Conservation (phyloP, 2,329 filamentous ascomycete genomes). For the Colletotrichum salicis region DNA sequence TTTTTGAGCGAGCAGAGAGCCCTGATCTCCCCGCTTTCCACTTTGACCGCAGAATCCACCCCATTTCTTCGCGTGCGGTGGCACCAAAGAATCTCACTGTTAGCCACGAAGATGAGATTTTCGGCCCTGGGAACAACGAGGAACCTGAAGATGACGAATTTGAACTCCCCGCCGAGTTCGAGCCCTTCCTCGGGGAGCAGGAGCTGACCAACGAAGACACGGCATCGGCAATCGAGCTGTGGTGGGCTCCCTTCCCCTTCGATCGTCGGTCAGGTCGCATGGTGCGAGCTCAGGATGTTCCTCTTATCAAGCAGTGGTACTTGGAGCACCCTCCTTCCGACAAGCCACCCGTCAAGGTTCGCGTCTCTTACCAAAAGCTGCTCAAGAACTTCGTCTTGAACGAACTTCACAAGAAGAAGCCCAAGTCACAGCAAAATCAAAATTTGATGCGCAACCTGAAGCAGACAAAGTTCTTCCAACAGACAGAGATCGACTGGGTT, state of each 20-base stretch:
- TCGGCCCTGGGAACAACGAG: conserved; percentile 81
- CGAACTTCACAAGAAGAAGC: conserved; percentile 93
- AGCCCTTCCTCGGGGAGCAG: conserved; percentile 91
- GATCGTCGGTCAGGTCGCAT: conserved; percentile 93
- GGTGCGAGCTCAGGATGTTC: conserved; percentile 97
- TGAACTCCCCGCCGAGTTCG: conserved; percentile 79
- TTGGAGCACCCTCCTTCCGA: conserved; percentile 92
- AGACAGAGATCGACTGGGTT: conserved; percentile 99
- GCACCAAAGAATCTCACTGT: conserved; percentile 93
- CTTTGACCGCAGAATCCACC: conserved; percentile 97
- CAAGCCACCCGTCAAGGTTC: conserved; percentile 90
- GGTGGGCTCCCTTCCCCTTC: conserved; percentile 99
- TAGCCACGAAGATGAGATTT: conserved; percentile 93
- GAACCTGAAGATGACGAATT: conserved; percentile 85
- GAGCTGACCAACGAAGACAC: conserved; percentile 91
- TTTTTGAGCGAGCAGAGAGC: conserved; percentile 89
- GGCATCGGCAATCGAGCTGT: conserved; percentile 88
- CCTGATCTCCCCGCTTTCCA: conserved; percentile 94
- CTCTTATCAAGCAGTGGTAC: conserved; percentile 98
- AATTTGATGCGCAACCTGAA: conserved; percentile 90
- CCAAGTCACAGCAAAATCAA: conserved; percentile 95
- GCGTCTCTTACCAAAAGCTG: conserved; percentile 98
- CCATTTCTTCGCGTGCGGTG: conserved; percentile 93
- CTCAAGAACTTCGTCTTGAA: conserved; percentile 97
- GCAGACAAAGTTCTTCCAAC: conserved; percentile 98